Evolutionary conservation across 306 rosid genomes (phyloP).

Genomic region (Dalbergia cultrata): DNA sequence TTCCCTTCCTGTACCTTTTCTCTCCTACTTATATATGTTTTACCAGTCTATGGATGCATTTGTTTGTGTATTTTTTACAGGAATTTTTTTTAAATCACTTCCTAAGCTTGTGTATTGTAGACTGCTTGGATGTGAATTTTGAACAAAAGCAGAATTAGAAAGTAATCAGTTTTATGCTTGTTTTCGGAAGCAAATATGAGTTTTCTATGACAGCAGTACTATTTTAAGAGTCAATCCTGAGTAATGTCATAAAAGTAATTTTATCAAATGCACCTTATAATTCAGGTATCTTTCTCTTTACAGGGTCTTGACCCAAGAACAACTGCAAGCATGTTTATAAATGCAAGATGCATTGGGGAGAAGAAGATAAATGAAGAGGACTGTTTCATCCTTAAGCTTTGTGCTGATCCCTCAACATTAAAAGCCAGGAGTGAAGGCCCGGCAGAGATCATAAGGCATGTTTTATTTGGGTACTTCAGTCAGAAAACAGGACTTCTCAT

Average conservation of each 20-base stretch:
- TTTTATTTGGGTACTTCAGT: slow-evolving; percentile 97
- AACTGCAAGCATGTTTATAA: slow-evolving; percentile 94
- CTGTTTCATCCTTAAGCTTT: slow-evolving; percentile 96
- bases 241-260: not conserved
- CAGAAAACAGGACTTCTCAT: slow-evolving; percentile 95
- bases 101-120: no score
- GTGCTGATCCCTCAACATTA: slow-evolving; percentile 85
- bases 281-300: slow-evolving; percentile 21
- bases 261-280: not conserved
- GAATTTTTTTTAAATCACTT: no score
- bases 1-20: not conserved
- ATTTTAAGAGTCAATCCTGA: not conserved
- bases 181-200: not conserved
- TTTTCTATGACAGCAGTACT: not conserved
- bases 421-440: slow-evolving; percentile 99
- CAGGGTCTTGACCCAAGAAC: slow-evolving; percentile 99
- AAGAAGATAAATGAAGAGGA: slow-evolving; percentile 93
- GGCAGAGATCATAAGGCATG: slow-evolving; percentile 97
- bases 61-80: not conserved
- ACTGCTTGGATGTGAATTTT: no score
- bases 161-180: not conserved
- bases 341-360: slow-evolving; percentile 96
- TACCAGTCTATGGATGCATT: not conserved
- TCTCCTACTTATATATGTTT: not conserved
- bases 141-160: not conserved